Conservation (phyloP, 1,284 basidiomycete species). For the Leccinum cinnamomeum region DNA sequence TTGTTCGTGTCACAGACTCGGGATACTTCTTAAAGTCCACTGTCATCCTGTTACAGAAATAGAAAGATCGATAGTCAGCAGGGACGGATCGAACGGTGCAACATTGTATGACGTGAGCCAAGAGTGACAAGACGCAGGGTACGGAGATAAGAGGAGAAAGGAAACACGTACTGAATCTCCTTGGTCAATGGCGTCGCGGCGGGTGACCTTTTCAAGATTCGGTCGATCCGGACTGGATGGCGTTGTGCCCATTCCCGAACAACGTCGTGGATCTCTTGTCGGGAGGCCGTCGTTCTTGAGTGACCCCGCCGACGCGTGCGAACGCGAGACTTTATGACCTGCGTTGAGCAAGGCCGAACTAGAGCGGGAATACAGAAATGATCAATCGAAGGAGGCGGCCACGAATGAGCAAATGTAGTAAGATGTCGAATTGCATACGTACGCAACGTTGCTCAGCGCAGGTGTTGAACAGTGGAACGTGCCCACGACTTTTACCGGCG, state of each 20-base stretch:
- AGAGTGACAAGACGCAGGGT: not conserved
- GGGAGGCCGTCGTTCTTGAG: slow-evolving; percentile 85
- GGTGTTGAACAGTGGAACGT: slow-evolving; percentile 84
- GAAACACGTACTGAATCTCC: slow-evolving; percentile 55
- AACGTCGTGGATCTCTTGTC: slow-evolving; percentile 77
- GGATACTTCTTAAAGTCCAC: slow-evolving; percentile 79
- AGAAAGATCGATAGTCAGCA: too few species aligned
- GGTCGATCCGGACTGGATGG: slow-evolving; percentile 83
- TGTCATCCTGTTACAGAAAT: slow-evolving; percentile 44
- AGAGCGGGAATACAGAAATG: slow-evolving; percentile 12
- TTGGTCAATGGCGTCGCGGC: slow-evolving; percentile 64
- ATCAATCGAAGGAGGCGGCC: not conserved
- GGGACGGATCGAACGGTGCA: too few species aligned
- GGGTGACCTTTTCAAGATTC: slow-evolving; percentile 71
- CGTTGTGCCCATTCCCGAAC: slow-evolving; percentile 81
- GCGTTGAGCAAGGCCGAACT: slow-evolving; percentile 89
- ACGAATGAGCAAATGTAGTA: not conserved
- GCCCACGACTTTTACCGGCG: slow-evolving; percentile 78
- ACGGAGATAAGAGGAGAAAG: slow-evolving; percentile 11
- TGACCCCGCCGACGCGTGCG: slow-evolving; percentile 87
- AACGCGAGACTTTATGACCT: slow-evolving; percentile 83
- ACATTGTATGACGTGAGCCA: not conserved
- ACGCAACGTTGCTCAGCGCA: slow-evolving; percentile 74
- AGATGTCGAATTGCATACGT: slow-evolving; percentile 33
- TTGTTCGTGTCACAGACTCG: slow-evolving; percentile 55